phyloP scores from a whole-genome alignment of 2,329 filamentous ascomycete species.

The Pestalotiopsis sp. region DNA sequence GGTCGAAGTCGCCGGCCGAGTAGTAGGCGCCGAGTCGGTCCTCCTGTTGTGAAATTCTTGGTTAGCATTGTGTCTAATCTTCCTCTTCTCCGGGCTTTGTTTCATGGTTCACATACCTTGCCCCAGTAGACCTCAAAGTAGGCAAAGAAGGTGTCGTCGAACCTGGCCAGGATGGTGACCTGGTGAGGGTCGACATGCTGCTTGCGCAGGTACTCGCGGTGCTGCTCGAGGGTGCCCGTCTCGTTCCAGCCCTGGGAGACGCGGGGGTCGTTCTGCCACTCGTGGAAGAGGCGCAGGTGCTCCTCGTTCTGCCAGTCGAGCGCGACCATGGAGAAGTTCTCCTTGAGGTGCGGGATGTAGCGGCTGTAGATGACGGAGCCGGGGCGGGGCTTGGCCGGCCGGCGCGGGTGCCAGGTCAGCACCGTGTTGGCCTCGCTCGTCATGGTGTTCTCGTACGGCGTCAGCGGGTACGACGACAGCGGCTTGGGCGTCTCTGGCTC shows the following conservation, averaged over 20 bases:
- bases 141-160: conserved; percentile 71
- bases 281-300: conserved; percentile 73
- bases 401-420: conserved; percentile 66
- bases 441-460: conserved; percentile 51
- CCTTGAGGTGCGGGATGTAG: conserved; percentile 74
- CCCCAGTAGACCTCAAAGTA: conserved; percentile 86
- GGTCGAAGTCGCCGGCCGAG: conserved; percentile 57
- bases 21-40: conserved; percentile 61
- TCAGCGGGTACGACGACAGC: conserved; percentile 50
- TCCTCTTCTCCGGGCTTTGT: neutral
- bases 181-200: conserved; percentile 74
- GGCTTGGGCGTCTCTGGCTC: conserved; percentile 38
- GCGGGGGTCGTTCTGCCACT: conserved; percentile 83
- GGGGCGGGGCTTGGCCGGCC: conserved; percentile 71
- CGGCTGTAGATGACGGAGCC: conserved; percentile 76
- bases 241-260: conserved; percentile 82
- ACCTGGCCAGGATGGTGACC: conserved; percentile 70
- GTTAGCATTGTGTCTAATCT: conserved; percentile 4
- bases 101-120: conserved; percentile 41
- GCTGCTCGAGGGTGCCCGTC: conserved; percentile 75
- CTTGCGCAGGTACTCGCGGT: conserved; percentile 70
- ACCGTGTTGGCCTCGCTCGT: conserved; percentile 35
- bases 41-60: conserved; percentile 41
- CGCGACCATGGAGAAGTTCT: conserved; percentile 78
- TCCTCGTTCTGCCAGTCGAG: conserved; percentile 67